phyloP scores from a whole-genome alignment of 495 filamentous ascomycete genomes.

The Xylaria venustula region DNA sequence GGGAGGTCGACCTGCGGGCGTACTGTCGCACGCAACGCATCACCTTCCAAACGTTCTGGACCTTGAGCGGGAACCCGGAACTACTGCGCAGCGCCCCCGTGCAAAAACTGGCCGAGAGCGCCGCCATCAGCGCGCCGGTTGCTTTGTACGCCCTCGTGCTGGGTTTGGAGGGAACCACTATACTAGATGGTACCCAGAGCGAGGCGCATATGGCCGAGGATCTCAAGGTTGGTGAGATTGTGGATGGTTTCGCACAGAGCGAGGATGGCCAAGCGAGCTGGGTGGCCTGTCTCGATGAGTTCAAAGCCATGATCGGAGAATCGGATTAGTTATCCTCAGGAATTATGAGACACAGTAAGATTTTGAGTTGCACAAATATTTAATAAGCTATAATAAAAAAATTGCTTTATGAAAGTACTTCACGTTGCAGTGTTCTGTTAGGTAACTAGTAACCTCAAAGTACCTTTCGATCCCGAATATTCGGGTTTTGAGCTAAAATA shows the following conservation, averaged over 20 bases:
- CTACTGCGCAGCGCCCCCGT: conserved; percentile 55
- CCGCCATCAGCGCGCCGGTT: conserved; percentile 45
- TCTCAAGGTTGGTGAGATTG: conserved; percentile 51
- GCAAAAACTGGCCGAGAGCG: conserved; percentile 45
- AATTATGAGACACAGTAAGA: neutral
- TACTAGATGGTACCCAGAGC: conserved; percentile 71
- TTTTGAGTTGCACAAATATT: neutral
- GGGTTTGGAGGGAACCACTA: conserved; percentile 52
- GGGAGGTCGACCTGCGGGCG: conserved; percentile 58
- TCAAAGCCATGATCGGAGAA: conserved; percentile 51
- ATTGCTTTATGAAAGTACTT: neutral
- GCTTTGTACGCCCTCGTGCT: conserved; percentile 70
- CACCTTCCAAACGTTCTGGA: conserved; percentile 79
- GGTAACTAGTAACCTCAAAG: neutral
- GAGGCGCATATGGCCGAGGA: conserved; percentile 64
- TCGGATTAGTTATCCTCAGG: neutral
- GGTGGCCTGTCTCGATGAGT: conserved; percentile 43
- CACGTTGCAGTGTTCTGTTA: neutral
- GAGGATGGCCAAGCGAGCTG: conserved; percentile 43
- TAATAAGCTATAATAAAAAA: neutral
- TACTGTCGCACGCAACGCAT: conserved; percentile 63
- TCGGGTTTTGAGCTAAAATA: neutral
- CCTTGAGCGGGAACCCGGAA: conserved; percentile 64
- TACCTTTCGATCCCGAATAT: neutral
- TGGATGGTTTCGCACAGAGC: conserved; percentile 48